These are phyloP conservation scores for Gynandropsis gynandra DNA, from an alignment of 345 rosid genomes.

Conservation along the genomic window DNA sequence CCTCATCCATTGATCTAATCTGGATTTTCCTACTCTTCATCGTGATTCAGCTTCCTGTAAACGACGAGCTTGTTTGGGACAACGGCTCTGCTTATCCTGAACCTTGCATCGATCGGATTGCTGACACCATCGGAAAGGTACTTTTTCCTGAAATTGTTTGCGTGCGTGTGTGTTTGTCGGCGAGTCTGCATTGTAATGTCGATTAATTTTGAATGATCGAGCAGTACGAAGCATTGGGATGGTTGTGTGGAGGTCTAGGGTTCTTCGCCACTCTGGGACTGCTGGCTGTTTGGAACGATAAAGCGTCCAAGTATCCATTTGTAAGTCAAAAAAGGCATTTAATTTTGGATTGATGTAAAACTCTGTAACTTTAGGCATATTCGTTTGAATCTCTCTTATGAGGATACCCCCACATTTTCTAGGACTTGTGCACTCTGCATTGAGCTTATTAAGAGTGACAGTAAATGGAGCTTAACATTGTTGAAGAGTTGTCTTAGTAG, in stretches of 20 bases:
- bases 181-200: background rate
- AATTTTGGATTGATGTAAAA: background rate
- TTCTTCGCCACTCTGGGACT: constrained; percentile 68
- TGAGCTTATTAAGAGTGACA: no score
- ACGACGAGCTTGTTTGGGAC: constrained; percentile 93
- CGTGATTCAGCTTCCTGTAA: constrained; percentile 53
- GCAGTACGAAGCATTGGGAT: constrained; percentile 95
- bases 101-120: constrained; percentile 95
- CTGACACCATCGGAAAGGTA: constrained; percentile 96
- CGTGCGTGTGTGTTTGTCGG: background rate
- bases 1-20: background rate
- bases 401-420: no score
- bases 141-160: background rate
- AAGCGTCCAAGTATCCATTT: constrained; percentile 81
- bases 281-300: constrained; percentile 75
- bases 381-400: no score
- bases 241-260: constrained; percentile 91
- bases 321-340: no score
- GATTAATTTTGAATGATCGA: constrained; percentile 1
- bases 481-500: no score
- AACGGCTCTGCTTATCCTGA: constrained; percentile 89
- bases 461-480: no score
- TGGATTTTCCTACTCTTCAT: background rate
- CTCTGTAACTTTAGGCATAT: background rate
- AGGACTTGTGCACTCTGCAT: no score